Evolutionary conservation across 2,329 filamentous ascomycete genomes (phyloP).

Genomic region (Colletotrichum euphorbiae): DNA sequence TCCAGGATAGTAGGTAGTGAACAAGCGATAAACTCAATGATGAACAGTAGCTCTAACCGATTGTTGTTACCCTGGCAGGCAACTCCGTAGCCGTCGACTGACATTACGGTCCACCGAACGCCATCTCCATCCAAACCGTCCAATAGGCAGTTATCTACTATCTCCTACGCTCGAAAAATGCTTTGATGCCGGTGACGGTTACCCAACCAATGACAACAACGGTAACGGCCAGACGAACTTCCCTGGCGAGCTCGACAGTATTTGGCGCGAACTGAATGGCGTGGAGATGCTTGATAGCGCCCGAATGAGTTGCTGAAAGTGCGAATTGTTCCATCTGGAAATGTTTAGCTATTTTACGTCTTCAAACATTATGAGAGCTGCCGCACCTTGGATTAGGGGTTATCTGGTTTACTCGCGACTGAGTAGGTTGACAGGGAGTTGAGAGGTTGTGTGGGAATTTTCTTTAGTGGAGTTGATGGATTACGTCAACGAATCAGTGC

Average conservation of each 20-base stretch:
- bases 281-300: conserved; percentile 36
- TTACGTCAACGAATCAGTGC: conserved; percentile 35
- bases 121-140: no score
- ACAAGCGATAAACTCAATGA: no score
- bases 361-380: neutral
- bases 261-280: conserved; percentile 26
- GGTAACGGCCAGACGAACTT: conserved; percentile 28
- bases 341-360: neutral
- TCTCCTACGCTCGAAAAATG: conserved; percentile 1
- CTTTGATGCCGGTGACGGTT: conserved; percentile 28
- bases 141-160: no score
- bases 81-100: no score
- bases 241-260: conserved; percentile 19
- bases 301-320: conserved; percentile 27
- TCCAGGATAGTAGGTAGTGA: no score
- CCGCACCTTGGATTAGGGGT: neutral
- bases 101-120: no score
- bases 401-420: neutral
- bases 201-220: conserved; percentile 35
- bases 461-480: conserved; percentile 11
- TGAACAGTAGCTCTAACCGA: no score
- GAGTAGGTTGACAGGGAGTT: neutral
- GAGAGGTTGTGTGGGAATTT: neutral
- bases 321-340: conserved; percentile 34
- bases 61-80: no score